These are phyloP conservation scores for Polygonum maritimum DNA, from an alignment of 148 eudicot species.

Conservation along the genomic window DNA sequence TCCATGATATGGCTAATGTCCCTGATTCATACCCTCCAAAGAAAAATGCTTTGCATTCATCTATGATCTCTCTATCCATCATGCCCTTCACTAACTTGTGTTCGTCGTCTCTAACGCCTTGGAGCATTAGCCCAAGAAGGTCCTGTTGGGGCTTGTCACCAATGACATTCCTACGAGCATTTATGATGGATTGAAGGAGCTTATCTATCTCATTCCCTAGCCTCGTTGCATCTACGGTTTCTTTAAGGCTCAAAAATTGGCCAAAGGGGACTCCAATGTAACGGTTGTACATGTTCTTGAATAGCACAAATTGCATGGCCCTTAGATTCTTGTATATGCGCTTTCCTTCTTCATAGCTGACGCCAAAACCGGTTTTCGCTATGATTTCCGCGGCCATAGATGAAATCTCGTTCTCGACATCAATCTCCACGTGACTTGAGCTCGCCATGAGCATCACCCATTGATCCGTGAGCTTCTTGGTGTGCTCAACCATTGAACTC, in stretches of 20 bases:
- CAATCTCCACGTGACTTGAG: constrained; percentile 12
- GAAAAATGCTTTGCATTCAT: constrained; percentile 29
- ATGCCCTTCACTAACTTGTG: constrained; percentile 7
- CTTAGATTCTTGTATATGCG: constrained; percentile 47
- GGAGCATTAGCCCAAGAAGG: constrained; percentile 57
- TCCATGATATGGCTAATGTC: constrained; percentile 1
- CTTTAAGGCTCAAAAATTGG: constrained; percentile 30
- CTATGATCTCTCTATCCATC: constrained; percentile 53
- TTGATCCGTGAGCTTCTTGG: constrained; percentile 45
- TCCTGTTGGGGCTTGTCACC: constrained; percentile 34
- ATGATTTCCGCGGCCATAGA: constrained; percentile 71
- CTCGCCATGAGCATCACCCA: constrained; percentile 26
- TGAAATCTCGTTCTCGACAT: constrained; percentile 69
- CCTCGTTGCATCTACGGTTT: constrained; percentile 49
- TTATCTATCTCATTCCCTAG: constrained; percentile 66
- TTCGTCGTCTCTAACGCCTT: constrained; percentile 23
- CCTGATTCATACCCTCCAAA: constrained; percentile 2
- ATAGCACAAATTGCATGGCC: constrained; percentile 58
- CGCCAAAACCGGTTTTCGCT: constrained; percentile 65
- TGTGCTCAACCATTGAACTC: constrained; percentile 62
- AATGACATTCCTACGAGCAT: constrained; percentile 26
- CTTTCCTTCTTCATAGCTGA: constrained; percentile 39
- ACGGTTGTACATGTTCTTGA: constrained; percentile 45
- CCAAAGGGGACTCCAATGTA: constrained; percentile 82
- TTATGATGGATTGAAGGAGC: constrained; percentile 46